Base-by-base conservation (phyloP, 768 basidiomycete species). In the Russula foetens region DNA sequence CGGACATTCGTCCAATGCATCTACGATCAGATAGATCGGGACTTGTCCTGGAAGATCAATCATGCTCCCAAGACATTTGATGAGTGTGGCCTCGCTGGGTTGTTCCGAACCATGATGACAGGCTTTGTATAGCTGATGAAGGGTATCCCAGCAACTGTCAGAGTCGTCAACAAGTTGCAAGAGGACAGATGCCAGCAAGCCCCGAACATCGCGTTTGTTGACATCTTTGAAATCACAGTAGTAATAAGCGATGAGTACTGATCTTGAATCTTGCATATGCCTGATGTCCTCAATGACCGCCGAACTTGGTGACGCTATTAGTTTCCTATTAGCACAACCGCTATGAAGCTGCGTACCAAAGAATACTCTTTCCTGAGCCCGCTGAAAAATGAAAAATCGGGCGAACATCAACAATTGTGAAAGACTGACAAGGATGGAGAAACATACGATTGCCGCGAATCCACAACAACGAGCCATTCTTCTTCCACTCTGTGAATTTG, bases 361-460 rank as follows among this genome's bases (percentile, higher is more conserved):
- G 33, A 3, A 59, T 23, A 15, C 35, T 59, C 33, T 54, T 59
- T 2, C 58, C 58, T 0, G 45, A 53, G 5, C 52, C 58, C 19
- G 52, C 59, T 60, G 19, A 29, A 29, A 15, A 23, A 4, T 4
- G 9, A 47, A 12, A 2, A 11, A 29, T n/a, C n/a, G n/a, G n/a
- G n/a, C n/a, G 28, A 4, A 5, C 17, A 17, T 59, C 1, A 47
- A 8, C 28, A 14, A 1, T 28, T 3, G 5, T 14, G 8, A 15
- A 15, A 3, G 3, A 17, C 39, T 19, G 17, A 12, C n/a, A 21
- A 29, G 5, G 7, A 8, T 4, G 4, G 26, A 41, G 12, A n/a
- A 5, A 4, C 53, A 17, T n/a, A 60, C 59, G 46, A 41, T 43
- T 60, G 8, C 59, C 59, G 21, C 29, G 52, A 26, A 54, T 59